Evolutionary conservation across 441 rosid genomes (phyloP).

Genomic region (Macaranga tanarius): DNA sequence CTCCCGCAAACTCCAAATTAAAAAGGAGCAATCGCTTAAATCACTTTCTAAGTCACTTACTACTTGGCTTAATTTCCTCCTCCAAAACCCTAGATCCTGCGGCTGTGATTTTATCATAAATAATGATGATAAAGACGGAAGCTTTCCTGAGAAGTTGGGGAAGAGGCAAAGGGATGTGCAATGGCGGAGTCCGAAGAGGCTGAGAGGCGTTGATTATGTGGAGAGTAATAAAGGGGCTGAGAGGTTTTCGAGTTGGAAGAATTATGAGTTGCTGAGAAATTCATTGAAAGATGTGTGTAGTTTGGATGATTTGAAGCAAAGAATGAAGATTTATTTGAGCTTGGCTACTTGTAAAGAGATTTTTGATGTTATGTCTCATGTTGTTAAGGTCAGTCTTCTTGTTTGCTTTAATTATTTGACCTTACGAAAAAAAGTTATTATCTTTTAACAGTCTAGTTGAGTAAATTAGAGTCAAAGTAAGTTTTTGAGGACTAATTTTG

Average conservation of each 20-base stretch:
- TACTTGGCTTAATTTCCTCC: constrained; percentile 82
- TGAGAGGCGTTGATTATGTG: constrained; percentile 36
- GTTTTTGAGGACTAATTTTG: background rate
- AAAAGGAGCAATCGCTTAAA: constrained; percentile 59
- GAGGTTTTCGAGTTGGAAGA: constrained; percentile 38
- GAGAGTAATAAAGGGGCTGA: constrained; percentile 25
- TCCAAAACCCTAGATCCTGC: constrained; percentile 58
- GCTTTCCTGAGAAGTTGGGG: constrained; percentile 18
- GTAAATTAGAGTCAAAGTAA: background rate
- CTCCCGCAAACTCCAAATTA: constrained; percentile 59
- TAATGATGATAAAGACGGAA: constrained; percentile 18
- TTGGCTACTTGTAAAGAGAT: constrained; percentile 66
- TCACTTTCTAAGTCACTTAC: constrained; percentile 70
- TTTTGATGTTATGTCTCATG: constrained; percentile 59
- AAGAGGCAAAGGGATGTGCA: constrained; percentile 63
- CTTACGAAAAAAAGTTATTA: background rate
- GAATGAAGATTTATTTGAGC: constrained; percentile 68
- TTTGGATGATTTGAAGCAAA: constrained; percentile 74
- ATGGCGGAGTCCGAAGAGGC: constrained; percentile 73
- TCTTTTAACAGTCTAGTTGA: background rate
- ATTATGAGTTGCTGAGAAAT: constrained; percentile 38
- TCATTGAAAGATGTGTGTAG: constrained; percentile 78
- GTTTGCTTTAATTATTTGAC: background rate
- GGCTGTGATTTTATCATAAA: constrained; percentile 43
- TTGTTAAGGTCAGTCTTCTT: constrained; percentile 53